A percentile compares a stretch with the other conserved stretches of the same genome.
Conservation (phyloP, 2,329 filamentous ascomycete species). For the Cylindrodendrum hubeiense region DNA sequence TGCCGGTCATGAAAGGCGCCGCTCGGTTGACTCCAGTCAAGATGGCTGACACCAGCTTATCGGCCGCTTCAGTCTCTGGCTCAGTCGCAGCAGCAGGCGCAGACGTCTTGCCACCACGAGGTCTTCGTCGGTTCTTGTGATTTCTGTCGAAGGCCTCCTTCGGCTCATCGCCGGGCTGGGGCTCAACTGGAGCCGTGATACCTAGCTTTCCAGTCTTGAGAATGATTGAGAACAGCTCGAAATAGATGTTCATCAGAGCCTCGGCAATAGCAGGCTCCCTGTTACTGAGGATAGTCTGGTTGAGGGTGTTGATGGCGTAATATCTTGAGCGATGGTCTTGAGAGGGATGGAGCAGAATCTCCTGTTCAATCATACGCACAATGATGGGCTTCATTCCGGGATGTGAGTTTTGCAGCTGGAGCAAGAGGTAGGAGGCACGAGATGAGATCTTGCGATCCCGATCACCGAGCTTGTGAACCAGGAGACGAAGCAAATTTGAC, state of each 20-base stretch:
- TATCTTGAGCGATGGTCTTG: constrained; percentile 93
- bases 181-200: constrained; percentile 59
- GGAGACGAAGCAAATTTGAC: constrained; percentile 87
- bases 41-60: constrained; percentile 93
- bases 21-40: constrained; percentile 96
- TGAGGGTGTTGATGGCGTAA: constrained; percentile 95
- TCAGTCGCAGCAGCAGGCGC: constrained; percentile 53
- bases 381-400: constrained; percentile 95
- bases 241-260: constrained; percentile 90
- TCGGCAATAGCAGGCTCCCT: constrained; percentile 87
- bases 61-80: constrained; percentile 75
- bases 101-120: constrained; percentile 33
- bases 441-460: constrained; percentile 96
- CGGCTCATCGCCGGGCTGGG: constrained; percentile 42
- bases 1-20: constrained; percentile 89
- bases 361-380: constrained; percentile 85
- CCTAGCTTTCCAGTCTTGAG: constrained; percentile 71
- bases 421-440: constrained; percentile 89
- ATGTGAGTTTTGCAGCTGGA: constrained; percentile 90
- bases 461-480: constrained; percentile 98
- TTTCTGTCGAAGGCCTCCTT: constrained; percentile 45
- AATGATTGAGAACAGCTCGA: constrained; percentile 85
- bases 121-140: constrained; percentile 43
- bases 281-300: constrained; percentile 91
- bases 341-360: constrained; percentile 87